Evolutionary conservation across 225 moss, liverwort and hornwort genomes (phyloP).

Genomic region (Climacium dendroides): DNA sequence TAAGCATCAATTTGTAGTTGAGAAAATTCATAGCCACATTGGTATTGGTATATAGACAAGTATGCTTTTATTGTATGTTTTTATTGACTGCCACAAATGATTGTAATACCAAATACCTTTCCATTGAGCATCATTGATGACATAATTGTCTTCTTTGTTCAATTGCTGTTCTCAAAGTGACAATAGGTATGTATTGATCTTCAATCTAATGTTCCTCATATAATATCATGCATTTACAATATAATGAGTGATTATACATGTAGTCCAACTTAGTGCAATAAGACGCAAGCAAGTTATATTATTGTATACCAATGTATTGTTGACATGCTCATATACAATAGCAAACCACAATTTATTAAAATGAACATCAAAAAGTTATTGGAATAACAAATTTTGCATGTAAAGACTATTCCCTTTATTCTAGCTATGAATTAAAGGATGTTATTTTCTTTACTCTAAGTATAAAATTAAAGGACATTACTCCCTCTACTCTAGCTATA

Average conservation of each 20-base stretch:
- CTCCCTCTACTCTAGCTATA: neutral
- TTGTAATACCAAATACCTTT: neutral
- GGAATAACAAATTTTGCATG: neutral
- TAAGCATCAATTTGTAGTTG: neutral
- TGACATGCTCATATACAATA: neutral
- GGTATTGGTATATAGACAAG: neutral
- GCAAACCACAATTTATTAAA: neutral
- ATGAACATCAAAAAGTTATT: neutral
- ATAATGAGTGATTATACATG: neutral
- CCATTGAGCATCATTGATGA: too few species aligned
- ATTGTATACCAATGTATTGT: too few species aligned
- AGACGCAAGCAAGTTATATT: too few species aligned
- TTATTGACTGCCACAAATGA: neutral
- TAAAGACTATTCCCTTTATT: neutral
- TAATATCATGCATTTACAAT: too few species aligned
- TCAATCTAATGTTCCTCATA: neutral
- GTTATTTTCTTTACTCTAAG: too few species aligned
- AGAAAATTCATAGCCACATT: neutral
- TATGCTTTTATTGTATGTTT: too few species aligned
- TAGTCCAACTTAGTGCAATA: too few species aligned
- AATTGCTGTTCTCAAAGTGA: neutral
- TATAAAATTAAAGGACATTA: too few species aligned
- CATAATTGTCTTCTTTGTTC: neutral
- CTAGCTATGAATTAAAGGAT: neutral
- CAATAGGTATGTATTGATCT: accelerated